Percentiles rank a stretch among this genome's conserved stretches.
These are phyloP conservation scores for Phragmites australis DNA, from an alignment of 176 grass and related monocot species.

Conservation along the genomic window DNA sequence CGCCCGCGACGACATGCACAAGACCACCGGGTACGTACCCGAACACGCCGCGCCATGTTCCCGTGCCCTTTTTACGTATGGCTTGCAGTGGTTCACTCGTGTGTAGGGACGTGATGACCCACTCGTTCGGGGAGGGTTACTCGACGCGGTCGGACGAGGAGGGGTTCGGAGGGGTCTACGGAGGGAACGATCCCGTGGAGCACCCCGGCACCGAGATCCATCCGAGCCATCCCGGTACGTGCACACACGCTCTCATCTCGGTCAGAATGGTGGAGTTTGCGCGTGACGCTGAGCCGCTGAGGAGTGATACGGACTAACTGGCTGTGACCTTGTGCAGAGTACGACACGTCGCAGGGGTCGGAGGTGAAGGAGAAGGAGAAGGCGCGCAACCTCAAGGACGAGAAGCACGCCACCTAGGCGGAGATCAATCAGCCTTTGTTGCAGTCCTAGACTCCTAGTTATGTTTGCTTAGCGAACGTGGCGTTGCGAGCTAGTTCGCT, in stretches of 20 bases:
- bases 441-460: not conserved
- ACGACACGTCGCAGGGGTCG: slow-evolving; percentile 57
- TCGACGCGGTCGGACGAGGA: slow-evolving; percentile 74
- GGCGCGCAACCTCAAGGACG: slow-evolving; percentile 45
- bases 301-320: not conserved
- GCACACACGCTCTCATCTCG: not conserved
- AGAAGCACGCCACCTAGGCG: not conserved
- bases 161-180: slow-evolving; percentile 77
- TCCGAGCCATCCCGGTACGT: slow-evolving; percentile 51
- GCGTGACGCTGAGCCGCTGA: not conserved
- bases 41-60: no score
- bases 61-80: no score
- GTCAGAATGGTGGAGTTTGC: not conserved
- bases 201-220: slow-evolving; percentile 28
- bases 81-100: no score
- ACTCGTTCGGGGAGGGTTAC: slow-evolving; percentile 83
- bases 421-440: not conserved
- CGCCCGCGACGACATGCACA: slow-evolving; percentile 23
- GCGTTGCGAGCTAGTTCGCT: not conserved
- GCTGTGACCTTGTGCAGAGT: slow-evolving; percentile 28
- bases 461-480: not conserved
- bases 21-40: slow-evolving; percentile 13
- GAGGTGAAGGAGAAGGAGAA: slow-evolving; percentile 90
- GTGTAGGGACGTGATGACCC: slow-evolving; percentile 62
- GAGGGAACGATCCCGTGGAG: slow-evolving; percentile 21